phyloP scores from a whole-genome alignment of 139 green algal genomes.

The Cymbomonas tetramitiformis region DNA sequence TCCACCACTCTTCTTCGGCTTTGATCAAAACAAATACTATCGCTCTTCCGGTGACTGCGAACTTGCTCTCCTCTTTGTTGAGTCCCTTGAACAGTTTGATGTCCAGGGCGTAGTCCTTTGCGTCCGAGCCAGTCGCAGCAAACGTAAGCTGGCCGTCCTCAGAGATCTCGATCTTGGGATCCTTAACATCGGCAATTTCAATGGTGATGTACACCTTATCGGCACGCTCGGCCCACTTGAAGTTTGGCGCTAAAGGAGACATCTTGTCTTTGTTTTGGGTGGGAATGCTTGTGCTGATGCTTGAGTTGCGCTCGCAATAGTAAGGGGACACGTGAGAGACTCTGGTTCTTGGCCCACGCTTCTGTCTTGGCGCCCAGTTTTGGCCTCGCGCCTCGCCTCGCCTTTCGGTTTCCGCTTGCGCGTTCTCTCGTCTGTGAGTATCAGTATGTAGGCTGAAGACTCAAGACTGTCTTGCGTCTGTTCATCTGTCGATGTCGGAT shows the following conservation, averaged over 20 bases:
- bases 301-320: too few relatives aligned
- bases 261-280: neutral
- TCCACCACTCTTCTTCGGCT: conserved; percentile 1
- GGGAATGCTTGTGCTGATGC: too few relatives aligned
- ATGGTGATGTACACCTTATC: conserved; percentile 3
- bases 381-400: too few relatives aligned
- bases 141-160: neutral
- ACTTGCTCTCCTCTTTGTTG: neutral
- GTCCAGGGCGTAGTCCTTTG: neutral
- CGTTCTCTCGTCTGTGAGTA: too few relatives aligned
- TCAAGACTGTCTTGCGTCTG: too few relatives aligned
- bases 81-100: neutral
- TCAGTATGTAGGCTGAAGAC: too few relatives aligned
- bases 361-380: too few relatives aligned
- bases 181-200: neutral
- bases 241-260: neutral
- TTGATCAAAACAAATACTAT: neutral
- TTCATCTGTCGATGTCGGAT: too few relatives aligned
- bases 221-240: neutral
- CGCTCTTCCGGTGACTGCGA: neutral
- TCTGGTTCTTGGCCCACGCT: too few relatives aligned
- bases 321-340: too few relatives aligned
- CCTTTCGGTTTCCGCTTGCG: too few relatives aligned
- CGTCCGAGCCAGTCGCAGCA: neutral
- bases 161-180: neutral